Conservation (phyloP, 176 grass and related monocot species). For the Metroxylon sagu region DNA sequence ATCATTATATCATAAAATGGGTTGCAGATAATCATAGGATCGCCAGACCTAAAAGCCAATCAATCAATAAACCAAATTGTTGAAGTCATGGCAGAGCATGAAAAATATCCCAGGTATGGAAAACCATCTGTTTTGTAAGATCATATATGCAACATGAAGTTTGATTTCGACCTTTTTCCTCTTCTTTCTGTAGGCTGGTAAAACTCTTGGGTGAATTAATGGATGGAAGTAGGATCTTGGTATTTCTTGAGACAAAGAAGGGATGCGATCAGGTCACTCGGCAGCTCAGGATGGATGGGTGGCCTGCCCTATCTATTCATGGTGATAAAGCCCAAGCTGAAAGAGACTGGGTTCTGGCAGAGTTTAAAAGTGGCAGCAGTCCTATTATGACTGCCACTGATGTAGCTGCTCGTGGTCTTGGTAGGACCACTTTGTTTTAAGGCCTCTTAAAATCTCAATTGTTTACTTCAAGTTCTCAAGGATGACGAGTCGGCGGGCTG, state of each 20-base stretch:
- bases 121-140: not conserved
- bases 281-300: constrained; percentile 98
- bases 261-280: constrained; percentile 81
- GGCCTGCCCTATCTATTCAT: constrained; percentile 95
- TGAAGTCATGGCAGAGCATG: constrained; percentile 80
- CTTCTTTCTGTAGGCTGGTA: constrained; percentile 47
- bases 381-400: constrained; percentile 97
- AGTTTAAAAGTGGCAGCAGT: constrained; percentile 93
- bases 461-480: constrained; percentile 51
- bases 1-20: constrained; percentile 1
- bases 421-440: constrained; percentile 81
- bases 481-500: constrained; percentile 79
- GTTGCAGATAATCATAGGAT: constrained; percentile 80
- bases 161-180: constrained; percentile 18
- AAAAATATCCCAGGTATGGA: constrained; percentile 82
- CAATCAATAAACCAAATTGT: constrained; percentile 93
- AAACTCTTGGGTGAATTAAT: constrained; percentile 77
- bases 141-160: not conserved
- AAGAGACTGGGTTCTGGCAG: constrained; percentile 89
- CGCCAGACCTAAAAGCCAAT: constrained; percentile 93
- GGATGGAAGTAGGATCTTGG: constrained; percentile 83
- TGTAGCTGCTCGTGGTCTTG: constrained; percentile 98
- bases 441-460: constrained; percentile 22
- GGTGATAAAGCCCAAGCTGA: constrained; percentile 94
- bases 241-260: constrained; percentile 99